Base-by-base conservation (phyloP, 2,329 filamentous ascomycete genomes). In the Colletotrichum aenigma region DNA sequence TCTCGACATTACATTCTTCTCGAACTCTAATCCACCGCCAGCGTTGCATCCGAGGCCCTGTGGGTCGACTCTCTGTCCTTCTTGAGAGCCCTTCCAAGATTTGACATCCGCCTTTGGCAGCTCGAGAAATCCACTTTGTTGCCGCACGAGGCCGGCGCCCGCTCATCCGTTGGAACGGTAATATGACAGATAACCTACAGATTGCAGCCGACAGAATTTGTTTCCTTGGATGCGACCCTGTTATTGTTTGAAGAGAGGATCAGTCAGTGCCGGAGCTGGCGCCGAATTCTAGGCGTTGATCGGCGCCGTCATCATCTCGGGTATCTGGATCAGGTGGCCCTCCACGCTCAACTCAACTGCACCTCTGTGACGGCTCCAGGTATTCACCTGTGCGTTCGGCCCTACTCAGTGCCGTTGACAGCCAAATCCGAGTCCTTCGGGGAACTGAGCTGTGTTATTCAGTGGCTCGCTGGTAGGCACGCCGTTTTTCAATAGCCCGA, bases 301-400 rank as follows among this genome's bases (percentile, higher is more conserved):
- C 76, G 70, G 56, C 76, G 70, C 69, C 76, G 68, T 78, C 77
- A 76, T 76, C 76, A 72, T 76, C 70, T 74, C 76, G 76, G 76
- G 73, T 74, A 77, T 78, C 77, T 77, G 77, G 65, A 64, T 74
- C 62, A 76, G 60, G 72, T 76, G 74, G 71, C 71, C 66, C 74
- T 76, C 71, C 58, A 69, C 65, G 64, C 69, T 66, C 73, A 60
- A 74, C 68, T 70, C 66, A 64, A 72, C 62, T 64, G 61, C 66
- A 75, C 55, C 67, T 76, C 32, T 56, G 28, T 36, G 56, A 61
- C 66, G 58, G 65, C 70, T 73, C 69, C 69, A 67, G 26, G 56
- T 72, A 73, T 43, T 68, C 32, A 67, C 64, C 74, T 72, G 70
- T 69, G 74, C 70, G 64, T 74, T 75, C 71, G 74, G 66, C 52